phyloP scores from a whole-genome alignment of 306 rosid species.

The Citrullus mucosospermus region DNA sequence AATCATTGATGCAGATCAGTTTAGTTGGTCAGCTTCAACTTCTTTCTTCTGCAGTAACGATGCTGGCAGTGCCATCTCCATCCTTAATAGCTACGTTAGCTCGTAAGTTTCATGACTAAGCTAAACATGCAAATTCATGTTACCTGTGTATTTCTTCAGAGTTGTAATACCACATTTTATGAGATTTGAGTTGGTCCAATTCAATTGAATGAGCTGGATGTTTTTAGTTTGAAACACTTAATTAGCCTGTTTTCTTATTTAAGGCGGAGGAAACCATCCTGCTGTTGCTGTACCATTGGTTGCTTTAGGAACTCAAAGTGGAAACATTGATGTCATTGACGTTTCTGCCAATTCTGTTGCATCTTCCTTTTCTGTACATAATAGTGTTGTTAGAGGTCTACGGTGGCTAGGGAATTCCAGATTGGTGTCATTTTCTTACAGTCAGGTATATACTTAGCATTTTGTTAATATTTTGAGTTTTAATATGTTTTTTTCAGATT shows the following conservation, averaged over 20 bases:
- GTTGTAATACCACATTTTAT: neutral
- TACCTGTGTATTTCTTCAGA: neutral
- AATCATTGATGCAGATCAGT: slow-evolving; percentile 53
- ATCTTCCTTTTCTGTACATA: slow-evolving; percentile 76
- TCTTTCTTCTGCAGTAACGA: slow-evolving; percentile 85
- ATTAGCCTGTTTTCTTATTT: slow-evolving; percentile 13
- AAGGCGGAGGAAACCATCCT: slow-evolving; percentile 94
- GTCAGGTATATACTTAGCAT: slow-evolving; percentile 42
- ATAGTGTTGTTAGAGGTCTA: slow-evolving; percentile 68
- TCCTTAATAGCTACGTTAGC: slow-evolving; percentile 89
- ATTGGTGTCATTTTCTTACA: slow-evolving; percentile 89
- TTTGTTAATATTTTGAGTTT: neutral
- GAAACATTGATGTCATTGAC: slow-evolving; percentile 77
- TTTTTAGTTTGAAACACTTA: neutral
- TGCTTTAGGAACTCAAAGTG: slow-evolving; percentile 92
- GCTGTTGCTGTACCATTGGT: slow-evolving; percentile 96
- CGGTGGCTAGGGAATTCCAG: slow-evolving; percentile 99
- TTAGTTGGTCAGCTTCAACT: slow-evolving; percentile 98
- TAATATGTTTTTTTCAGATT: neutral
- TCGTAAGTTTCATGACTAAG: slow-evolving; percentile 55
- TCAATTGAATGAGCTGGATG: slow-evolving; percentile 11
- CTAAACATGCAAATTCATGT: neutral
- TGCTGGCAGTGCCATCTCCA: slow-evolving; percentile 92
- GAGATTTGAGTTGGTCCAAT: neutral
- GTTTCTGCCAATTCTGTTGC: slow-evolving; percentile 90